phyloP scores from a whole-genome alignment of 169 alveolate species.

The Perkinsus olseni region DNA sequence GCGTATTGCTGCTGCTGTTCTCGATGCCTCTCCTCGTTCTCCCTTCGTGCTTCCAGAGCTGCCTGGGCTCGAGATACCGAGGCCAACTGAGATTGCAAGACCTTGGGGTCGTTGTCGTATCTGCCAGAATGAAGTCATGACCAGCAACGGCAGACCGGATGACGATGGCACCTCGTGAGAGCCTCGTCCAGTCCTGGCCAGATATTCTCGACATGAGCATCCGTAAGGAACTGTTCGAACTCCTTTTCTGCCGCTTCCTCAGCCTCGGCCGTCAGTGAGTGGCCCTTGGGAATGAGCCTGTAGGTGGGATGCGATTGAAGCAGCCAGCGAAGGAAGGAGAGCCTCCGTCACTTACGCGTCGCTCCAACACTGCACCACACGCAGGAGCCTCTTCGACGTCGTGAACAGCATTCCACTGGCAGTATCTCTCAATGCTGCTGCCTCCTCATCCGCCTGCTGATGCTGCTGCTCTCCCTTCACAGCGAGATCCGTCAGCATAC shows the following conservation, averaged over 20 bases:
- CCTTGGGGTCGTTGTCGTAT: background rate
- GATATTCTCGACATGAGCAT: background rate
- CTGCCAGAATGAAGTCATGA: background rate
- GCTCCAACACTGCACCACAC: background rate
- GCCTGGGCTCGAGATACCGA: background rate
- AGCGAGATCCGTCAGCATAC: background rate
- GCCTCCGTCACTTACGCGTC: background rate
- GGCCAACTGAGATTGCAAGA: background rate
- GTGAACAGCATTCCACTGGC: background rate
- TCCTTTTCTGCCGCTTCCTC: background rate
- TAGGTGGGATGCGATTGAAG: too few species aligned
- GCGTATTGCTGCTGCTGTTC: background rate
- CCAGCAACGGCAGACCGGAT: background rate
- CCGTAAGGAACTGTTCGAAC: background rate
- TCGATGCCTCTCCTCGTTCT: background rate
- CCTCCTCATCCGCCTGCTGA: background rate
- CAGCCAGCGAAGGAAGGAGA: background rate
- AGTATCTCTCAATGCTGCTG: background rate
- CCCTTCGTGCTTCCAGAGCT: background rate
- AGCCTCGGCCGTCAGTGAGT: background rate
- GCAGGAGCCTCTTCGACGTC: background rate
- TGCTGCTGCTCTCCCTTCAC: background rate
- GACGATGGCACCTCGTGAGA: background rate
- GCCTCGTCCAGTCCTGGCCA: background rate
- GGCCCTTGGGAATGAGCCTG: background rate